Evolutionary conservation across 2,329 filamentous ascomycete species (phyloP), one percentile per base, ranked within the genome.

Genomic region (Nannizziopsis barbatae): DNA sequence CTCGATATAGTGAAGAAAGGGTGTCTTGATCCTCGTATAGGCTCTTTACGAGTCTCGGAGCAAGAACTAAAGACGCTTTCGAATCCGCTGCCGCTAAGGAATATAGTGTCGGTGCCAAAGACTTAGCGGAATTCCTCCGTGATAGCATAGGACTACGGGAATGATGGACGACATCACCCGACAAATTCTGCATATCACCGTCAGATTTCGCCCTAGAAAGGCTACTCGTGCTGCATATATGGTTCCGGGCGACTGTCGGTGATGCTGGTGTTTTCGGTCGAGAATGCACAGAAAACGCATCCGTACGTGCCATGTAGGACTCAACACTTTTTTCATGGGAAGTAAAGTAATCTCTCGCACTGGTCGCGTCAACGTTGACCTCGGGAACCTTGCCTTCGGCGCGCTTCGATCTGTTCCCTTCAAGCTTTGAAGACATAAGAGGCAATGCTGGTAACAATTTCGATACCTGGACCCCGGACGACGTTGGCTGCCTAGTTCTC

Each of bases 11-110:
- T 3, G 62, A 62, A 42, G 65, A 61, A 17, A 72, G 63, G 7
- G 69, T 69, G n/a, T 65, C 61, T 38, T 63, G 62, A 51, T 71
- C 67, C 49, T 71, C 69, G 49, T 70, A 71, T n/a, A 67, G 62
- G 47, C 67, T 71, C 45, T 65, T 70, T 18, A 62, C 58, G 30
- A 65, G 59, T 40, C 68, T 58, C 47, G 67, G 65, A 6, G 66
- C 66, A 44, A 72, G 57, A 14, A 72, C 56, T 11, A 71, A 60
- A n/a, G 70, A 70, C 1, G 67, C 68, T 47, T 69, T 65, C 0
- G 69, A 71, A 15, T 66, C 64, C 8, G 62, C 66, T 41, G 65
- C 69, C 11, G 65, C 68, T 39, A 73, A 53, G 0, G 70, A 72
- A 50, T 71, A 72, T 47, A 72, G 59, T 47, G 70, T 71, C 4